Evolutionary conservation across 2,329 filamentous ascomycete species (phyloP).

Genomic region (Epichloe sibirici): DNA sequence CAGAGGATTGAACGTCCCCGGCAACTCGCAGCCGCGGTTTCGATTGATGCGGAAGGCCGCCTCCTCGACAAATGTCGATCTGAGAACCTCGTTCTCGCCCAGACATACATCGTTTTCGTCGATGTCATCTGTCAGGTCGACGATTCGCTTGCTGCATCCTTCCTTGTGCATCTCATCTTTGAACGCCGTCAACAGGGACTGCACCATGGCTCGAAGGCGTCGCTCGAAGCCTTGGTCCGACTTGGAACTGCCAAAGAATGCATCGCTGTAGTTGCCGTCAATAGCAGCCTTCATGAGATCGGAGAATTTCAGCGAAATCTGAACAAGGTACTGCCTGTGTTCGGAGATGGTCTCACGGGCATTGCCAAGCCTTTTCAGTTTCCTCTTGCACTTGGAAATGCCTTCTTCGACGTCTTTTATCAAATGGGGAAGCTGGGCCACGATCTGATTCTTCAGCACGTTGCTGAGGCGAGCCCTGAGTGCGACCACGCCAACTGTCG

Average conservation of each 20-base stretch:
- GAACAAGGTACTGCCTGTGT: slow-evolving; percentile 34
- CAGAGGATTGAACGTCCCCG: slow-evolving; percentile 47
- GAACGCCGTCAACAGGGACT: slow-evolving; percentile 32
- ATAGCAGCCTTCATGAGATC: slow-evolving; percentile 31
- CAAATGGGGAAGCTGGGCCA: slow-evolving; percentile 30
- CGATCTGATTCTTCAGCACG: slow-evolving; percentile 35
- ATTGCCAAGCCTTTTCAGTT: slow-evolving; percentile 35
- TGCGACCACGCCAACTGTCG: slow-evolving; percentile 32
- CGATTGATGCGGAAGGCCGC: slow-evolving; percentile 11
- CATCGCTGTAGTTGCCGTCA: slow-evolving; percentile 37
- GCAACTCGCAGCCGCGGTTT: slow-evolving; percentile 36
- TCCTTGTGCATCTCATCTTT: slow-evolving; percentile 25
- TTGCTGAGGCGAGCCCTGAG: slow-evolving; percentile 37
- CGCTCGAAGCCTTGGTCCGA: slow-evolving; percentile 22
- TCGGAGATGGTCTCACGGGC: slow-evolving; percentile 31
- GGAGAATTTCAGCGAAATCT: slow-evolving; percentile 31
- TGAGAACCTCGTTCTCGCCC: neutral
- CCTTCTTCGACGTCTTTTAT: slow-evolving; percentile 28
- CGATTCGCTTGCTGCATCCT: slow-evolving; percentile 25
- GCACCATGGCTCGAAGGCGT: slow-evolving; percentile 41
- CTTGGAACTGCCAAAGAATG: slow-evolving; percentile 33
- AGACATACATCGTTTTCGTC: neutral
- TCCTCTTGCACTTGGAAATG: slow-evolving; percentile 20
- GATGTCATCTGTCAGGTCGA: slow-evolving; percentile 16
- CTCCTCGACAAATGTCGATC: slow-evolving; percentile 10